Evolutionary conservation across 2,329 filamentous ascomycete genomes (phyloP).

Genomic region (Podosphaera aphanis): DNA sequence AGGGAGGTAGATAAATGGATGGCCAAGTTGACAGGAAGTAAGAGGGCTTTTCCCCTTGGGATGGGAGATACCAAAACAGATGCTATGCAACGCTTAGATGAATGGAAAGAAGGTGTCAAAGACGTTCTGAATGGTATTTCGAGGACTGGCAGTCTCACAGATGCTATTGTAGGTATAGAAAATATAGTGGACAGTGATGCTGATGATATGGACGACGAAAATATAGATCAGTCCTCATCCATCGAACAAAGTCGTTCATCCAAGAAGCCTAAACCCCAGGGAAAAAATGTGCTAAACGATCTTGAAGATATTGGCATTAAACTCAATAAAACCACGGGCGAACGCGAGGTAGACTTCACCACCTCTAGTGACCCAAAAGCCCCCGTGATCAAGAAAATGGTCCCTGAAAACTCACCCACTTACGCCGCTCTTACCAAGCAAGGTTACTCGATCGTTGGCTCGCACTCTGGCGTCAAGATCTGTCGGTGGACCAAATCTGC

Average conservation of each 20-base stretch:
- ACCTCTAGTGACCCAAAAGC: constrained; percentile 32
- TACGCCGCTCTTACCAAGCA: constrained; percentile 81
- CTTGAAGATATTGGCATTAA: constrained; percentile 62
- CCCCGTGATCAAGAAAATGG: constrained; percentile 59
- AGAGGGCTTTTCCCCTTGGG: constrained; percentile 70
- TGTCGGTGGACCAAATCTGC: constrained; percentile 98
- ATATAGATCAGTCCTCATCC: constrained; percentile 28
- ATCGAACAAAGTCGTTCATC: constrained; percentile 22
- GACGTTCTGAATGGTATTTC: constrained; percentile 45
- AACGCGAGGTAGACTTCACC: constrained; percentile 66
- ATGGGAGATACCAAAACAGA: constrained; percentile 71
- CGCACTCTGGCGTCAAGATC: constrained; percentile 90
- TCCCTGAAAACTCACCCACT: constrained; percentile 72
- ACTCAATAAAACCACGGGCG: constrained; percentile 24
- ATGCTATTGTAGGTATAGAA: constrained; percentile 56
- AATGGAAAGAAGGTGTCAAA: constrained; percentile 57
- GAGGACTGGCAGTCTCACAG: constrained; percentile 32
- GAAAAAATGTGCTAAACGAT: constrained; percentile 39
- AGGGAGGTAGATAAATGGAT: constrained; percentile 86
- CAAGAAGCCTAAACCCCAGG: constrained; percentile 19
- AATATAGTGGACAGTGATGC: constrained; percentile 68
- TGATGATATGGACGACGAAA: constrained; percentile 32
- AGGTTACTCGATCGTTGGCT: constrained; percentile 85
- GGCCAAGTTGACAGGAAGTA: constrained; percentile 74
- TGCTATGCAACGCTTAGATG: constrained; percentile 37